Base-by-base conservation (phyloP, 106 monocot species). In the Apostasia ramifera region DNA sequence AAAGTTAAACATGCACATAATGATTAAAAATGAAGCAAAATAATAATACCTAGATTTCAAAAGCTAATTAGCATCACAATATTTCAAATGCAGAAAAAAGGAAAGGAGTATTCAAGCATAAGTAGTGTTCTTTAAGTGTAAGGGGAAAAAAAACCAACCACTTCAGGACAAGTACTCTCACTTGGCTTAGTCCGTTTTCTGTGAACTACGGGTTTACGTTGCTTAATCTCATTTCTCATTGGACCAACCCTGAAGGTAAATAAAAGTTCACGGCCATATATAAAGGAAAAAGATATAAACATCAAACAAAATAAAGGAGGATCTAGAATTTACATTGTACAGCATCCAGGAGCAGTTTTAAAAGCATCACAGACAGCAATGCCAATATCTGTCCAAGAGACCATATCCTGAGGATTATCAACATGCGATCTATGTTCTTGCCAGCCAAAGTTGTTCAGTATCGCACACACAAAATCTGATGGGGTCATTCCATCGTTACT, bases 191-290 rank as follows among this genome's bases (percentile, higher is more conserved):
- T 73, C 40, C 74, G 52, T 81, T 78, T 91, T 63, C 82, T 76
- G 42, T 71, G 70, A 71, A 57, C 72, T 11, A 38, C 8, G 48
- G 47, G 42, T 45, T 84, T 91, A 7, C 82, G 77, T 66, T 80
- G 80, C 73, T 86, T 89, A 15, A 84, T 46, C 68, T 88, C 82
- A 52, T 51, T 72, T 56, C 66, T 79, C 91, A 95, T 86, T 44
- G 91, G 88, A 55, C 91, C 91, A 76, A 89, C 58, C 91, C 93
- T 99, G 8, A 66, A 66, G 38, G 64, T 62, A 52, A 4, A 66
- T 12, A 62, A 73, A 52, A 10, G 45, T 14, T 37, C 58, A 40
- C 38, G 15, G 46, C 40, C 47, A 69, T 10, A 49, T 61, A 53
- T 50, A 76, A 62, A 49, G 48, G 8, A 3, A 46, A n/a, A 44